These are phyloP conservation scores for Physcomitrium patens DNA, from an alignment of 225 moss, liverwort and hornwort species.

Conservation along the genomic window DNA sequence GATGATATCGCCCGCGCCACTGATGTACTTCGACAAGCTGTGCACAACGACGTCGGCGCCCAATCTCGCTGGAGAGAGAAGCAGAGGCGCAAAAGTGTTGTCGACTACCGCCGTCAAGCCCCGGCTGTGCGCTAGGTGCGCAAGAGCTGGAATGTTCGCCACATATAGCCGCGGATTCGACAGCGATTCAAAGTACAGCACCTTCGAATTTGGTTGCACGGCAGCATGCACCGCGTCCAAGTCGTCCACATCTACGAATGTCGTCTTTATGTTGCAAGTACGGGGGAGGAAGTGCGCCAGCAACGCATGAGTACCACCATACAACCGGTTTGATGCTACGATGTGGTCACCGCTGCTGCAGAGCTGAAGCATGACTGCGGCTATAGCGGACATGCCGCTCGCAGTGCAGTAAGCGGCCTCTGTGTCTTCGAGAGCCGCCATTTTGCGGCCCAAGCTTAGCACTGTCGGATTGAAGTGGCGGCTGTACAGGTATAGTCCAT, in stretches of 20 bases:
- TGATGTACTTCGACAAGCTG: constrained; percentile 91
- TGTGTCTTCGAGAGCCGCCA: constrained; percentile 89
- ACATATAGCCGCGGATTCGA: constrained; percentile 84
- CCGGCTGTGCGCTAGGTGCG: constrained; percentile 59
- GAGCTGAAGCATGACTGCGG: constrained; percentile 78
- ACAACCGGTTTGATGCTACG: constrained; percentile 82
- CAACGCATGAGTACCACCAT: constrained; percentile 84
- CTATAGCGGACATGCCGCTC: constrained; percentile 90
- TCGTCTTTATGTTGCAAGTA: constrained; percentile 74
- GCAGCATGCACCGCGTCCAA: constrained; percentile 55
- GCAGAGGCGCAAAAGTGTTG: constrained; percentile 88
- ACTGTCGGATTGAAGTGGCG: constrained; percentile 93
- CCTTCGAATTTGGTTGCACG: constrained; percentile 59
- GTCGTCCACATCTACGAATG: constrained; percentile 81
- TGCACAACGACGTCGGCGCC: constrained; percentile 94
- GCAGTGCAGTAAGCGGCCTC: constrained; percentile 95
- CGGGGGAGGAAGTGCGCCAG: constrained; percentile 87
- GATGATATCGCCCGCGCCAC: constrained; percentile 90
- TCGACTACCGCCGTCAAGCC: constrained; percentile 78
- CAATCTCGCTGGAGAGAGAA: constrained; percentile 73
- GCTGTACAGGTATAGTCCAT: constrained; percentile 80
- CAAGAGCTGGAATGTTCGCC: constrained; percentile 73
- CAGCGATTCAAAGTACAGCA: constrained; percentile 86
- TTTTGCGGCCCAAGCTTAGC: constrained; percentile 75
- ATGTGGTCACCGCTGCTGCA: constrained; percentile 90